Evolutionary conservation across 2,329 filamentous ascomycete genomes (phyloP).

Genomic region (Fusarium subtropicale): DNA sequence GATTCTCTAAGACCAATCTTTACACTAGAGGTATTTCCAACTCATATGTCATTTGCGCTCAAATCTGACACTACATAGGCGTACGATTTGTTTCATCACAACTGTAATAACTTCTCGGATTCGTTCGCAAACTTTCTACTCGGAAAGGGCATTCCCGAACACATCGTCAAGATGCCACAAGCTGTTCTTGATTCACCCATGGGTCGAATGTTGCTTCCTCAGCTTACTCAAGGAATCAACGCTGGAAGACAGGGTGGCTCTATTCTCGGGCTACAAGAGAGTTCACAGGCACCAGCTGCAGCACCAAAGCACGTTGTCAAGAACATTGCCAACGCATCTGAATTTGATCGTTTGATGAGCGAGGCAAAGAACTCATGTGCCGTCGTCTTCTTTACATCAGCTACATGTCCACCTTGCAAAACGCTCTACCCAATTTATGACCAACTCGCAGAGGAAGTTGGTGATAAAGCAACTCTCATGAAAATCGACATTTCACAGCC

Average conservation of each 20-base stretch:
- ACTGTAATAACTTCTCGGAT: slow-evolving; percentile 98
- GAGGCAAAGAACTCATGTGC: slow-evolving; percentile 77
- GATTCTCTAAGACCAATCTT: slow-evolving; percentile 86
- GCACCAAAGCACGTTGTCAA: slow-evolving; percentile 61
- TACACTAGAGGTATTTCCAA: slow-evolving; percentile 72
- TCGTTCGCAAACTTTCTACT: slow-evolving; percentile 91
- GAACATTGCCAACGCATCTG: slow-evolving; percentile 62
- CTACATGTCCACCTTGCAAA: slow-evolving; percentile 87
- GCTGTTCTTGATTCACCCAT: slow-evolving; percentile 88
- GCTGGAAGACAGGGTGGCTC: slow-evolving; percentile 62
- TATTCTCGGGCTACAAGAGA: slow-evolving; percentile 64
- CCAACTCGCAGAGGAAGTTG: slow-evolving; percentile 79
- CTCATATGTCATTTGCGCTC: neutral
- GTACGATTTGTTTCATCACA: slow-evolving; percentile 90
- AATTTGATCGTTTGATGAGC: slow-evolving; percentile 54
- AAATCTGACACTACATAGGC: slow-evolving; percentile 61
- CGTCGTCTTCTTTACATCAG: slow-evolving; percentile 91
- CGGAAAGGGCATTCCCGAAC: slow-evolving; percentile 86
- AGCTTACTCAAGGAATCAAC: slow-evolving; percentile 66
- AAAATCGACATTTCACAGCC: slow-evolving; percentile 82
- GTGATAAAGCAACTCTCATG: slow-evolving; percentile 76
- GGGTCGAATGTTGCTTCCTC: slow-evolving; percentile 86
- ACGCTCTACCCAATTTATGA: slow-evolving; percentile 85
- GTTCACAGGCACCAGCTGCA: slow-evolving; percentile 41
- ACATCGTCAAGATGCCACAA: slow-evolving; percentile 87